Base-by-base conservation (phyloP, 306 rosid species). In the Crotalaria pallida region DNA sequence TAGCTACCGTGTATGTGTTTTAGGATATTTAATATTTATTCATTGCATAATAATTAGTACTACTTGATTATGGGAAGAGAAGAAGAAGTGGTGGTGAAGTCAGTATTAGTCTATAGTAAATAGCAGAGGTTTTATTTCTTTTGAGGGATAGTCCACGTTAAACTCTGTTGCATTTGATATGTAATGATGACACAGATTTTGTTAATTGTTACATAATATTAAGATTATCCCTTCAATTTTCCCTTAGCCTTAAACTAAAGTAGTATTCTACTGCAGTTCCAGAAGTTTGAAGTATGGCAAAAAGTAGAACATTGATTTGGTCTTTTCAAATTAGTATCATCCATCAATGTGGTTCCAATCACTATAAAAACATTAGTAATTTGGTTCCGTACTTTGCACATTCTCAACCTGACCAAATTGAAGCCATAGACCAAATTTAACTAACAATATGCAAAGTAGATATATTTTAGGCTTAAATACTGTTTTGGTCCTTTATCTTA, bases 111-210 rank as follows among this genome's bases (percentile, higher is more conserved):
- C n/a, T n/a, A n/a, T n/a, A n/a, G n/a, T n/a, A n/a, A 16, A 47
- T 7, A 5, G 31, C 4, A 31, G 61, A 69, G 65, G 9, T n/a
- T 40, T 40, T 24, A n/a, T 17, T 43, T 27, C 13, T 58, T 58
- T 61, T 3, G 52, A 48, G 53, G 63, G 45, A 23, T 71, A 44
- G 61, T n/a, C 31, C 34, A 41, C 61, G 71, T 29, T 59, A 43
- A 47, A 58, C 29, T 76, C 9, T 62, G 13, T 41, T 52, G 67
- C 72, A 67, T 67, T 67, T 75, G 18, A 53, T 47, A 31, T 56
- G 55, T 67, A 58, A 75, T 36, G 57, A 11, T 58, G 21, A 31
- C 0, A 44, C 3, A 44, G 9, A 67, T 67, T 66, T 47, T 38
- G 43, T 23, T 16, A 45, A n/a, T n/a, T n/a, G n/a, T n/a, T n/a